A percentile compares a stretch with the other conserved stretches of the same genome.
Conservation (phyloP, 73 alveolate species). For the Tetrahymena elliotti region DNA sequence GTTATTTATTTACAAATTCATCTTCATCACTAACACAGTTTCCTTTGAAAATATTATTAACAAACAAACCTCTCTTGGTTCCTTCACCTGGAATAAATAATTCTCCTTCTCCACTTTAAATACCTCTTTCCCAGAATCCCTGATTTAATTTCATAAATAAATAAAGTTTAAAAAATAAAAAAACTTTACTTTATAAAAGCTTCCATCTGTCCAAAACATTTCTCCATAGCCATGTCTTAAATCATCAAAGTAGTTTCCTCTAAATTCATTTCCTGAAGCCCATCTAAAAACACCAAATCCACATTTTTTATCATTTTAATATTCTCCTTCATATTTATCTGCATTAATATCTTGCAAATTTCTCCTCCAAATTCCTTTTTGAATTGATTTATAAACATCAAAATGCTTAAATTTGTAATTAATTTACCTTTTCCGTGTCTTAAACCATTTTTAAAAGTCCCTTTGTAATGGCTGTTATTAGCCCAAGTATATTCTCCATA, state of each 20-base stretch:
- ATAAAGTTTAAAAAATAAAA: not conserved
- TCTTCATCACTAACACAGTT: not conserved
- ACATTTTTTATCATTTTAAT: constrained; percentile 42
- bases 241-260: constrained; percentile 47
- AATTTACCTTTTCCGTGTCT: constrained; percentile 36
- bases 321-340: constrained; percentile 58
- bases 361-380: constrained; percentile 34
- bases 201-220: constrained; percentile 51
- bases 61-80: not conserved
- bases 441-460: constrained; percentile 21
- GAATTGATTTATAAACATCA: not conserved
- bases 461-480: constrained; percentile 39
- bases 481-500: constrained; percentile 61
- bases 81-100: not conserved
- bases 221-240: constrained; percentile 57
- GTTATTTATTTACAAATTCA: not conserved
- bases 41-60: not conserved
- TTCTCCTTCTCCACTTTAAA: not conserved
- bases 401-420: not conserved
- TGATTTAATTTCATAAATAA: not conserved
- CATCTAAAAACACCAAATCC: constrained; percentile 59
- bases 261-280: constrained; percentile 60
- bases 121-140: constrained; percentile 23
- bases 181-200: constrained; percentile 26
- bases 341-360: not conserved